Base-by-base conservation (phyloP, 805 yeast genomes). In the Candida peoriensis region DNA sequence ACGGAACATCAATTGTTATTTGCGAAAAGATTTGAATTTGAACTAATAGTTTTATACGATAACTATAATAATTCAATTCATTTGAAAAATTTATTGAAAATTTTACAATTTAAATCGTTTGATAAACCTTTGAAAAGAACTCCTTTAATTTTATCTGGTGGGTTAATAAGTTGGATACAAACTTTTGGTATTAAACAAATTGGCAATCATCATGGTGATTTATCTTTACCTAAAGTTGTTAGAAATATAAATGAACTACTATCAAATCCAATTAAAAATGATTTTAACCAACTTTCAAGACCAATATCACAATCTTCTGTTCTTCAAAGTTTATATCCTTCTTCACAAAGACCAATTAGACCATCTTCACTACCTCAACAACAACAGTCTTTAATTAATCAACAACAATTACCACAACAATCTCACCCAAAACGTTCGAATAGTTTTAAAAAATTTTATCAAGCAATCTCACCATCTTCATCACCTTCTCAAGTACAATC, bases 21-120 rank as follows among this genome's bases (percentile, higher is more conserved):
- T 47, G 55, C 60, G 16, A 55, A 62, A 4, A 60, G 96, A 43
- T 57, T 66, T 37, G 45, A 52, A 10, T 87, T 71, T 52, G 85
- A 81, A 32, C 59, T 77, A 28, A 64, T 90, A 2, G 78, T 89
- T 3, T 46, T 84, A 2, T 78, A 86, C 31, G 45, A 44, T 9
- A 30, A 24, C 5, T 14, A 29, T 7, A 15, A 33, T 19, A 24
- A 31, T 4, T 23, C 31, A 6, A 36, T 33, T 2, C 28, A 32
- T 3, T 25, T 47, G 9, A 33, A 34, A 5, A 38, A 37, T 14
- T 15, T 52, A 18, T 45, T 42, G 24, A 16, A 50, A 45, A 26
- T 37, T 42, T 42, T 78, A 18, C 62, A 56, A 34, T 50, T 57
- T 18, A 53, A 63, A 48, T 55, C 72, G 14, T 45, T 61, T 14